A percentile compares a stretch with the other conserved stretches of the same genome.
phyloP scores from a whole-genome alignment of 2,329 filamentous ascomycete genomes.

The Cladophialophora immunda region DNA sequence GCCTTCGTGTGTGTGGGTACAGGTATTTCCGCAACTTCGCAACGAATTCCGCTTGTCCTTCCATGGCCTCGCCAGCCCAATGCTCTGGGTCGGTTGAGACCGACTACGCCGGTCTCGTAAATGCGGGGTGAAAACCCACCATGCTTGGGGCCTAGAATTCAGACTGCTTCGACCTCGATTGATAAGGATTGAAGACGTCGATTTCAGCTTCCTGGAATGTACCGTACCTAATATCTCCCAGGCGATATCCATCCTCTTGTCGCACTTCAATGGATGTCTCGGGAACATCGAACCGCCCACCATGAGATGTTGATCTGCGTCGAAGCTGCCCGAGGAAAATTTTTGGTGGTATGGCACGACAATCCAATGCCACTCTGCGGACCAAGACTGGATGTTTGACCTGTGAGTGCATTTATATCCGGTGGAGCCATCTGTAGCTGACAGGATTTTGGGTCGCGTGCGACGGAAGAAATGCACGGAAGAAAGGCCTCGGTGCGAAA shows the following conservation, averaged over 20 bases:
- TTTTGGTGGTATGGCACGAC: constrained; percentile 8
- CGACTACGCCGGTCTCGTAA: neutral
- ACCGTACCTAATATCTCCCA: neutral
- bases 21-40: neutral
- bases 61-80: neutral
- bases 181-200: neutral
- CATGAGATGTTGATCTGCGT: constrained; percentile 1
- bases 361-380: constrained; percentile 27
- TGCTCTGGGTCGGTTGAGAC: neutral
- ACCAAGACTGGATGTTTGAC: constrained; percentile 35
- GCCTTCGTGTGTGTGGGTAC: neutral
- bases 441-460: constrained; percentile 20
- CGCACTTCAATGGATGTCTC: neutral
- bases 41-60: neutral
- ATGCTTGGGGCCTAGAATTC: constrained; percentile 1
- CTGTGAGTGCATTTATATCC: constrained; percentile 19
- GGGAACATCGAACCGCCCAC: neutral
- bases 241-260: neutral
- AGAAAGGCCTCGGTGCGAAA: constrained; percentile 24
- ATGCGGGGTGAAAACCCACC: constrained; percentile 3
- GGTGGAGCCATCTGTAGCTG: neutral
- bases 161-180: neutral
- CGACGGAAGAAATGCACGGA: constrained; percentile 33
- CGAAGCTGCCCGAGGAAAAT: neutral
- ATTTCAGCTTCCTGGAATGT: neutral